phyloP scores from a whole-genome alignment of 2,329 filamentous ascomycete genomes.

The Aspergillus sojae region DNA sequence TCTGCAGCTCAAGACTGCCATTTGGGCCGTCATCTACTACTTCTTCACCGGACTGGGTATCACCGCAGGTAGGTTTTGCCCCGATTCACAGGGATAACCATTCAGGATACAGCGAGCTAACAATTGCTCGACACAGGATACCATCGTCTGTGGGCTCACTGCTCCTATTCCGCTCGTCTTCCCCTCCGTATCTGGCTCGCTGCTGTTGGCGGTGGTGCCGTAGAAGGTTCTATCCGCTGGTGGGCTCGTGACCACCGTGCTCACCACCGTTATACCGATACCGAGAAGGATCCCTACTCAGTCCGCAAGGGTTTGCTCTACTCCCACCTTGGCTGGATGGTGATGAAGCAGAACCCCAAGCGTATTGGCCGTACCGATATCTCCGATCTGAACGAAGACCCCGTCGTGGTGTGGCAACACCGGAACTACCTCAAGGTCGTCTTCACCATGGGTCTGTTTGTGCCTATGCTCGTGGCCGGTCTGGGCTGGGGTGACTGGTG shows the following conservation, averaged over 20 bases:
- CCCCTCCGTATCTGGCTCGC: constrained; percentile 82
- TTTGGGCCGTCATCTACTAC: constrained; percentile 78
- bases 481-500: constrained; percentile 79
- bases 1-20: constrained; percentile 68
- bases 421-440: constrained; percentile 82
- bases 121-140: constrained; percentile 55
- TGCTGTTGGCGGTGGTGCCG: constrained; percentile 77
- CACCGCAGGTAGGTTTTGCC: constrained; percentile 64
- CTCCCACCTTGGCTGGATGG: constrained; percentile 86
- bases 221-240: constrained; percentile 85
- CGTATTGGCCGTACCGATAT: constrained; percentile 86
- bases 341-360: constrained; percentile 92
- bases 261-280: constrained; percentile 90
- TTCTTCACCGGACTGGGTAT: constrained; percentile 81
- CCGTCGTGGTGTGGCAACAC: constrained; percentile 86
- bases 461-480: constrained; percentile 75
- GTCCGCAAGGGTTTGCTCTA: constrained; percentile 86
- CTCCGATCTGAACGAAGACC: constrained; percentile 82
- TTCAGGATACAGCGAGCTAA: constrained; percentile 8
- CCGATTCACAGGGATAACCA: neutral
- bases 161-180: constrained; percentile 74
- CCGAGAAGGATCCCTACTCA: constrained; percentile 88
- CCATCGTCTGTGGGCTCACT: constrained; percentile 84
- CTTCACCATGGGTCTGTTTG: constrained; percentile 72
- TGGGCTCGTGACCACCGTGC: constrained; percentile 86